A percentile compares a stretch with the other conserved stretches of the same genome.
These are phyloP conservation scores for Plasmopara halstedii DNA, from an alignment of 352 stramenopile species.

Conservation along the genomic window DNA sequence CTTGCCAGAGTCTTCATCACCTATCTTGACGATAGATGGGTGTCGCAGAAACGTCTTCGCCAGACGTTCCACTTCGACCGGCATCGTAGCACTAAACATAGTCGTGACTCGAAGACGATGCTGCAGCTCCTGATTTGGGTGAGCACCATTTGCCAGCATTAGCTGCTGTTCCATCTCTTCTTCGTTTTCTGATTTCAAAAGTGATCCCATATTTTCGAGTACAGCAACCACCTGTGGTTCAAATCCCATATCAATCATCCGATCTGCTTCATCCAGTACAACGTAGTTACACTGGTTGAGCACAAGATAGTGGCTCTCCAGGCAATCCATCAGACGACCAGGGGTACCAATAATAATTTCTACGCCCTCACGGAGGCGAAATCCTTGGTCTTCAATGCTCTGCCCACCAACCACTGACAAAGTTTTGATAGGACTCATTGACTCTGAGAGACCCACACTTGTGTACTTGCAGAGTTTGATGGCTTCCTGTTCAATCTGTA, in stretches of 20 bases:
- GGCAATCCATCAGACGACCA: constrained; percentile 95
- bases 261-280: constrained; percentile 98
- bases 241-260: constrained; percentile 97
- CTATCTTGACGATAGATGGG: constrained; percentile 97
- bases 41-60: constrained; percentile 95
- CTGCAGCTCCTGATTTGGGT: constrained; percentile 31
- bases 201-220: constrained; percentile 95
- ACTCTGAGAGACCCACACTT: constrained; percentile 47
- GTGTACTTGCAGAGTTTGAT: constrained; percentile 89
- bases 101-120: constrained; percentile 83
- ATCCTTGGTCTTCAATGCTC: constrained; percentile 95
- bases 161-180: constrained; percentile 94
- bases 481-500: constrained; percentile 97
- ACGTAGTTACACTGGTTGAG: constrained; percentile 99
- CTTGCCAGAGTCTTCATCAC: constrained; percentile 95
- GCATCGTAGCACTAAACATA: constrained; percentile 99
- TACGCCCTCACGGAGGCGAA: constrained; percentile 92
- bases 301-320: constrained; percentile 97
- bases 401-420: constrained; percentile 91
- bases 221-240: constrained; percentile 94
- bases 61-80: constrained; percentile 94
- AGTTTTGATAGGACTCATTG: constrained; percentile 67
- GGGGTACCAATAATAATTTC: constrained; percentile 99
- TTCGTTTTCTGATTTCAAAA: constrained; percentile 96
- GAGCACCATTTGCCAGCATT: constrained; percentile 35